Evolutionary conservation across 805 yeast species (phyloP).

Genomic region (Candida sphagnicola): DNA sequence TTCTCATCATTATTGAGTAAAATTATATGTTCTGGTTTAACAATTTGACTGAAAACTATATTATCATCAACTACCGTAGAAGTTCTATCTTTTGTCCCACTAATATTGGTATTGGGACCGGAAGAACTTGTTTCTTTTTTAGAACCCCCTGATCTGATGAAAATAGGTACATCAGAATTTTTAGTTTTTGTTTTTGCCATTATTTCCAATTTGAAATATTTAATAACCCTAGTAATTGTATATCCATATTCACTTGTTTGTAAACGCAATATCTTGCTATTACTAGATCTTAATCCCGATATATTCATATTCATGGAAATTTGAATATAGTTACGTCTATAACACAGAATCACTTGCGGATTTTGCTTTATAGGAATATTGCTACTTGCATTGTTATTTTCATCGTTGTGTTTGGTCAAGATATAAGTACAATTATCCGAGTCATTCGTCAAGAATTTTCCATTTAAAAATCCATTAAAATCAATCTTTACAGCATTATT

Average conservation of each 20-base stretch:
- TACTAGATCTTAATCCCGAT: constrained; percentile 19
- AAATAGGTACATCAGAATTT: constrained; percentile 26
- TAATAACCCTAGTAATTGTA: constrained; percentile 31
- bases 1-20: constrained; percentile 21
- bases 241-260: constrained; percentile 35
- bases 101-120: not conserved
- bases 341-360: constrained; percentile 42
- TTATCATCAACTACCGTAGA: constrained; percentile 7
- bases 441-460: constrained; percentile 39
- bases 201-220: constrained; percentile 35
- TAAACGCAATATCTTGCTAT: constrained; percentile 24
- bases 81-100: constrained; percentile 6
- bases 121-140: constrained; percentile 5
- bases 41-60: constrained; percentile 8
- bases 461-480: constrained; percentile 38
- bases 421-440: constrained; percentile 34
- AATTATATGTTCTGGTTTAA: constrained; percentile 23
- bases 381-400: not conserved
- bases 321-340: constrained; percentile 41
- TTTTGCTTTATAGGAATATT: constrained; percentile 10
- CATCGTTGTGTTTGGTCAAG: constrained; percentile 11
- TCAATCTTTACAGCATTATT: constrained; percentile 21
- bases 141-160: constrained; percentile 18
- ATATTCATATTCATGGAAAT: constrained; percentile 26
- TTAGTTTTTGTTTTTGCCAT: constrained; percentile 32